A percentile compares a stretch with the other conserved stretches of the same genome.
Evolutionary conservation across 2,329 filamentous ascomycete species (phyloP).

Genomic region (Botryotinia narcissicola): DNA sequence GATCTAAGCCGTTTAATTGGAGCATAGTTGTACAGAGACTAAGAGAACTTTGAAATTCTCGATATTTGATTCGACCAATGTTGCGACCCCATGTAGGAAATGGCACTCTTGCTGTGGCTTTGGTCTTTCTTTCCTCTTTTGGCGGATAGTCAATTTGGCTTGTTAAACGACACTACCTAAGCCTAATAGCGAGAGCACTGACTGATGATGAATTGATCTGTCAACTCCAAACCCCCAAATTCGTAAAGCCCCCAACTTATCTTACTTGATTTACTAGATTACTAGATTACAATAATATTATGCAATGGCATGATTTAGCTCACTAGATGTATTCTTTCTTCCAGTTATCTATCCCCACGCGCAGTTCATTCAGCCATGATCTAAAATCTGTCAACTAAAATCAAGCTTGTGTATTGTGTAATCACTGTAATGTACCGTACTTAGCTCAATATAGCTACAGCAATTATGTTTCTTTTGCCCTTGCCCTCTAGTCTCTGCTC

Average conservation of each 20-base stretch:
- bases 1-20: conserved; percentile 28
- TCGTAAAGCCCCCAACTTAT: neutral
- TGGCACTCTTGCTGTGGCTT: conserved; percentile 15
- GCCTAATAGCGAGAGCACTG: neutral
- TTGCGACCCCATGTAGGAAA: neutral
- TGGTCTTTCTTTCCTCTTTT: conserved; percentile 8
- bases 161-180: conserved; percentile 3
- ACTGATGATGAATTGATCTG: conserved; percentile 9
- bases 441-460: neutral
- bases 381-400: neutral
- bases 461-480: neutral
- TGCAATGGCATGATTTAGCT: neutral
- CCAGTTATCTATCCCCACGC: neutral
- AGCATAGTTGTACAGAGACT: neutral
- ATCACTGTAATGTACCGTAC: neutral
- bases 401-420: neutral
- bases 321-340: neutral
- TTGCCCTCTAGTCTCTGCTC: neutral
- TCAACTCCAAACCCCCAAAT: neutral
- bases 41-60: neutral
- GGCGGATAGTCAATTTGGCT: neutral
- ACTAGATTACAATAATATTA: too few relatives aligned
- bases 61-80: conserved; percentile 1
- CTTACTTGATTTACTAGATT: neutral
- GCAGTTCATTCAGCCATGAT: neutral